A percentile compares a stretch with the other conserved stretches of the same genome.
Evolutionary conservation across 2,329 filamentous ascomycete species (phyloP).

Genomic region (Cercospora sesami): DNA sequence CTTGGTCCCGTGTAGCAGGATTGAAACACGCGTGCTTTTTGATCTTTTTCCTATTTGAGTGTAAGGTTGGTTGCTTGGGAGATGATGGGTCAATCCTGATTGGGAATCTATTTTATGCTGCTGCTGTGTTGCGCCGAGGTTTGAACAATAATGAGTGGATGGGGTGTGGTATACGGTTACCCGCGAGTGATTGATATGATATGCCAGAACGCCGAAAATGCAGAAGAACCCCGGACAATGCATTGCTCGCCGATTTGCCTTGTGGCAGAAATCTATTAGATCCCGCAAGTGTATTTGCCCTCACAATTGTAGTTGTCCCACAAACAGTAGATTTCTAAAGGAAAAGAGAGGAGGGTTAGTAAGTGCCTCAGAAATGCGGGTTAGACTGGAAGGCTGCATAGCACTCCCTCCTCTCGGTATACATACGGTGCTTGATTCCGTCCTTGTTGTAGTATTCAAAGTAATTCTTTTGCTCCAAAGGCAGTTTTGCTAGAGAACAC

Average conservation of each 20-base stretch:
- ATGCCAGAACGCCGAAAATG: not conserved
- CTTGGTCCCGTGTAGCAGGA: not conserved
- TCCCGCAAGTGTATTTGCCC: not conserved
- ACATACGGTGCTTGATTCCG: not conserved
- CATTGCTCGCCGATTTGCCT: not conserved
- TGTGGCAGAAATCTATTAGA: not conserved
- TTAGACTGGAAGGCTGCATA: not conserved
- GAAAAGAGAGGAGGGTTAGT: not conserved
- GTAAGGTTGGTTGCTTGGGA: not conserved
- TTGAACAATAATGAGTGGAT: not conserved
- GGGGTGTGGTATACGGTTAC: not conserved
- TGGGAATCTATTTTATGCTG: not conserved
- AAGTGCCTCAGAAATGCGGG: not conserved
- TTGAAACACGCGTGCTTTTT: not conserved
- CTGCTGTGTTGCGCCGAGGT: not conserved
- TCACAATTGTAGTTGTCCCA: not conserved
- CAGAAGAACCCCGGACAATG: not conserved
- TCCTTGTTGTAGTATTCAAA: not conserved
- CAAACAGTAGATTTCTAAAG: not conserved
- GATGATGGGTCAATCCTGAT: not conserved
- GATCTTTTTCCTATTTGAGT: too few species aligned
- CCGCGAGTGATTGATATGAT: not conserved
- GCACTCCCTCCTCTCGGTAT: not conserved
- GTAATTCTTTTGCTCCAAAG: not conserved
- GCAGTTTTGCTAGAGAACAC: not conserved